Evolutionary conservation across 345 rosid species (phyloP), one percentile per base, ranked within the genome.

Genomic region (Sonneratia alba): DNA sequence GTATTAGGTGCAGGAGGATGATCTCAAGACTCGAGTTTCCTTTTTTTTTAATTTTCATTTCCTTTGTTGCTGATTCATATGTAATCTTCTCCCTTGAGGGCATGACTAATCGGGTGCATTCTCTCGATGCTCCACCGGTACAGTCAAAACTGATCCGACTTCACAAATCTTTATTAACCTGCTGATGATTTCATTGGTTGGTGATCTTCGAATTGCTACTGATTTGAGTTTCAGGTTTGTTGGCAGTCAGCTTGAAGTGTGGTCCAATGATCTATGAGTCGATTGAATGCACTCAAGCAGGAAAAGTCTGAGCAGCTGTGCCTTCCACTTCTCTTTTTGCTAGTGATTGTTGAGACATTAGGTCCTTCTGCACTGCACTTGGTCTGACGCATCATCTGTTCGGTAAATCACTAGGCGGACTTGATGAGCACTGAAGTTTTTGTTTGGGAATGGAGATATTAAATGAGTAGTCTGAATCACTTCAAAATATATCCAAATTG

Each of bases 81-180:
- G 32, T 55, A 16, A 10, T 27, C 43, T 9, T 36, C 40, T 69
- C 43, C 40, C 22, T 21, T 18, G 55, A 70, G 66, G 63, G 34
- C n/a, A 72, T n/a, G 61, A 42, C 63, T 36, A 15, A 69, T 64
- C 15, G 69, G 74, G 56, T 72, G 70, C 74, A 64, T 1, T 9
- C 14, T 36, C 71, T 73, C 0, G n/a, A 67, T 73, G 76, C 13
- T 36, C 53, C 12, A 14, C 49, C 55, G 24, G 38, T 66, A 51
- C 40, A 55, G 66, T 73, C 69, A 47, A 10, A 34, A 36, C 36
- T 7, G 12, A 22, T 42, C 68, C 12, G 49, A 67, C 14, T 71
- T 32, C 36, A 24, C 47, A 47, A 37, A 11, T 72, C n/a, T 32
- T 64, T 15, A 32, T 12, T 62, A 62, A 72, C 61, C 37, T 2